A percentile compares a stretch with the other conserved stretches of the same genome.
phyloP scores from a whole-genome alignment of 2,329 filamentous ascomycete genomes.

The Diaporthe sp. region DNA sequence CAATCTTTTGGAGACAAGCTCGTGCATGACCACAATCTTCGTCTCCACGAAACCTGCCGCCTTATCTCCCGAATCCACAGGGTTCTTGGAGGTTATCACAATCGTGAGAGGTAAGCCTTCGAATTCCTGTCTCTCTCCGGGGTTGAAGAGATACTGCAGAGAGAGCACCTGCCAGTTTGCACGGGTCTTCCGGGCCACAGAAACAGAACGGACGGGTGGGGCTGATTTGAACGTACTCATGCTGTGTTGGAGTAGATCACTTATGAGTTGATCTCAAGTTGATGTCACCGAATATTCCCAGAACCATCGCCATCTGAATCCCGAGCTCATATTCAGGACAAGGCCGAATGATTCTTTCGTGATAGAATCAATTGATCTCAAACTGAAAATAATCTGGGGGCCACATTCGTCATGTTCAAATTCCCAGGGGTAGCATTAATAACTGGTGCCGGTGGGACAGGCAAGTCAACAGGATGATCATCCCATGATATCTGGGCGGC shows the following conservation, averaged over 20 bases:
- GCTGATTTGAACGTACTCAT: neutral
- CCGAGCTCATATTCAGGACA: neutral
- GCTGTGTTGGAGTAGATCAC: neutral
- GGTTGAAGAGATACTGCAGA: neutral
- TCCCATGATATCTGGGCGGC: neutral
- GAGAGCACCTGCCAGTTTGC: too few relatives aligned
- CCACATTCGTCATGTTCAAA: slow-evolving; percentile 9
- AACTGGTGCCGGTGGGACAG: slow-evolving; percentile 62
- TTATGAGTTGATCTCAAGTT: neutral
- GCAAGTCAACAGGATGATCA: slow-evolving; percentile 43
- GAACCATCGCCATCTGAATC: neutral
- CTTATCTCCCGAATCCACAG: neutral
- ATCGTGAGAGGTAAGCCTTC: neutral
- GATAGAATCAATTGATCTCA: neutral
- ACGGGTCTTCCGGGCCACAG: too few relatives aligned
- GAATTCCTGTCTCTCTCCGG: neutral
- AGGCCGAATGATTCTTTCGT: neutral
- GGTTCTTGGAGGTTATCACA: neutral
- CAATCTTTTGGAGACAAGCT: neutral
- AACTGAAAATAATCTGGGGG: neutral
- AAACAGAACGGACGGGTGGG: neutral
- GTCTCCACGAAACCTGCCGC: neutral
- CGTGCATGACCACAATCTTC: neutral
- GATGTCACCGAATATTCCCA: neutral
- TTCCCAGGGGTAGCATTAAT: slow-evolving; percentile 51